Base-by-base conservation (phyloP, 306 rosid species). In the Prunus salicina region DNA sequence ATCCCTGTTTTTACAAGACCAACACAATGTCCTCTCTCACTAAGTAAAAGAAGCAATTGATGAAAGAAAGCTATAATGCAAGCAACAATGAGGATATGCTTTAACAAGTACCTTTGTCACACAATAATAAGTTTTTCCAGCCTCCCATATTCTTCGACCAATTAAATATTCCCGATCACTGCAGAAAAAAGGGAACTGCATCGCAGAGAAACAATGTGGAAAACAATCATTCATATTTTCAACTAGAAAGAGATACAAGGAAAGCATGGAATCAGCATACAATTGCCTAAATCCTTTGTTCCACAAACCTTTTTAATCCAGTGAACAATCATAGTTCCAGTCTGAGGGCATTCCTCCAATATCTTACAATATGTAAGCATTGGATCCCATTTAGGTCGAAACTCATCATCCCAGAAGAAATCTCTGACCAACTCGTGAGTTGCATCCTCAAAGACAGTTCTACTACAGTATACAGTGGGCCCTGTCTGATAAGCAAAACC, bases 351-450 rank as follows among this genome's bases (percentile, higher is more conserved):
- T 78, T 92, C 98, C 84, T 92, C 93, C 93, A 96, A 86, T 68
- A 91, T 88, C 83, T 92, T 86, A 79, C 83, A 84, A 78, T 87
- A 25, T 14, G 86, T 64, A 18, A 96, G 97, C 99, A 96, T 96
- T 22, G 91, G 82, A 87, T 96, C 99, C 99, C 99, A 96, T 83
- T 88, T 89, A 79, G 90, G 90, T 71, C 99, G 96, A 76, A 91
- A 92, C 76, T 96, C 98, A 84, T 96, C 99, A 78, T 96, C 99
- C 99, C 99, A 96, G 78, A 96, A 96, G 86, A 96, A 96, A 85
- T 96, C 99, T 84, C 98, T 89, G 22, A 96, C 99, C 87, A 96
- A 67, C 87, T 96, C 99, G 2, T 96, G 93, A 38, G 89, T 87
- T 57, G 96, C 98, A 75, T 96, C 99, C 86, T 96, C 98, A 81